phyloP scores from a whole-genome alignment of 2,329 filamentous ascomycete genomes.

The Penicillium sclerotiorum region DNA sequence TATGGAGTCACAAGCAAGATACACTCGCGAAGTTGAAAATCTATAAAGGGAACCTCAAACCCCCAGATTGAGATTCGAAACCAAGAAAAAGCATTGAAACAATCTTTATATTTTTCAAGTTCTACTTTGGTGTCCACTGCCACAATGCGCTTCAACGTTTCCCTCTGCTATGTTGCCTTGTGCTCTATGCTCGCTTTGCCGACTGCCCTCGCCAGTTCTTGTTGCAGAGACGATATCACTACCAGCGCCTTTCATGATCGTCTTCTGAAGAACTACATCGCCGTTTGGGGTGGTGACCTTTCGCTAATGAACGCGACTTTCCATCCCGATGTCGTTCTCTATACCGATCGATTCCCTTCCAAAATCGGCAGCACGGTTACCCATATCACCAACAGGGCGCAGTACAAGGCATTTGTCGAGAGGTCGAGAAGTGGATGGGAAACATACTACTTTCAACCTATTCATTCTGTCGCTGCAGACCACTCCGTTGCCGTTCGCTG shows the following conservation, averaged over 20 bases:
- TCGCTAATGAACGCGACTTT: background rate
- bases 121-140: no score
- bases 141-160: background rate
- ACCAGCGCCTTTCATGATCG: background rate
- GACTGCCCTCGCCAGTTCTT: background rate
- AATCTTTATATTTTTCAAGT: no score
- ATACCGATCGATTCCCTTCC: background rate
- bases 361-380: background rate
- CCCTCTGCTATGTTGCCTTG: background rate
- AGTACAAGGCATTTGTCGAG: constrained; percentile 4
- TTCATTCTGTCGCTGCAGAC: background rate
- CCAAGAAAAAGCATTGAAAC: no score
- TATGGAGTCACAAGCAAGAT: no score
- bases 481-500: background rate
- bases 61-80: no score
- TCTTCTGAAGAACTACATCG: background rate
- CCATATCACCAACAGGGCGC: constrained; percentile 1
- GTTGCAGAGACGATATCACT: background rate
- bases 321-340: background rate
- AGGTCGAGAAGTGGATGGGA: background rate
- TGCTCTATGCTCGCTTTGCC: background rate
- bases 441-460: constrained; percentile 1
- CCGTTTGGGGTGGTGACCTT: constrained; percentile 5
- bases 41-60: no score
- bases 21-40: no score